phyloP scores from a whole-genome alignment of 345 rosid species.

The Melaleuca alternifolia region DNA sequence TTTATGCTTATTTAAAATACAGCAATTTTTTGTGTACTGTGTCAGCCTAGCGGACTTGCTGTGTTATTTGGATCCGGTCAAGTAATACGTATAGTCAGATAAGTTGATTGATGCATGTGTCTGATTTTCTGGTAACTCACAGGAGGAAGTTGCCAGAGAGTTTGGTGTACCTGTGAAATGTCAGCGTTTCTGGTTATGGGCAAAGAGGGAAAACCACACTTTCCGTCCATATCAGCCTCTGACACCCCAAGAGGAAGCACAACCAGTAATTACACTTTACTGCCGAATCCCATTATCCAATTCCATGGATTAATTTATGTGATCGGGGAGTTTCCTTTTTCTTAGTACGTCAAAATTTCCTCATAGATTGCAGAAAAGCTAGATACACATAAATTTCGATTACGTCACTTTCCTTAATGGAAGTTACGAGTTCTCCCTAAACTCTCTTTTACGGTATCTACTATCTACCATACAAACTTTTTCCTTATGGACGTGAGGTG shows the following conservation, averaged over 20 bases:
- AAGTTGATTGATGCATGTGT: not conserved
- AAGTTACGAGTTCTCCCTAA: not conserved
- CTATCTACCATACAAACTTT: not conserved
- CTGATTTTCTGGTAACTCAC: conserved; percentile 1
- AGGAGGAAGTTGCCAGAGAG: conserved; percentile 38
- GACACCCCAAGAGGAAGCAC: conserved; percentile 33
- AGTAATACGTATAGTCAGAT: not conserved
- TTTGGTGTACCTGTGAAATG: conserved; percentile 31
- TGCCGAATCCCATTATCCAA: not conserved
- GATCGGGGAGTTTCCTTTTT: not conserved
- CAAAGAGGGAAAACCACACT: conserved; percentile 29
- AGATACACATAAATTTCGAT: not conserved
- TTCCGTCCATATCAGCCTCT: conserved; percentile 36
- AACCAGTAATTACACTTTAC: conserved; percentile 14
- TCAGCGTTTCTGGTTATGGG: conserved; percentile 42
- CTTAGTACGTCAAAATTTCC: not conserved
- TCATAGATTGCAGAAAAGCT: not conserved
- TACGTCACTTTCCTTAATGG: not conserved
- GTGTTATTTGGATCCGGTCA: not conserved
- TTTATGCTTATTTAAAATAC: not conserved
- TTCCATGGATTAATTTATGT: not conserved
- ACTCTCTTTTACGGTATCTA: not conserved
- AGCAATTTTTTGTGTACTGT: not conserved
- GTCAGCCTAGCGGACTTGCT: not conserved
- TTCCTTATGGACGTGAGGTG: not conserved